phyloP scores from a whole-genome alignment of 352 stramenopile genomes.

The Peronospora belbahrii region DNA sequence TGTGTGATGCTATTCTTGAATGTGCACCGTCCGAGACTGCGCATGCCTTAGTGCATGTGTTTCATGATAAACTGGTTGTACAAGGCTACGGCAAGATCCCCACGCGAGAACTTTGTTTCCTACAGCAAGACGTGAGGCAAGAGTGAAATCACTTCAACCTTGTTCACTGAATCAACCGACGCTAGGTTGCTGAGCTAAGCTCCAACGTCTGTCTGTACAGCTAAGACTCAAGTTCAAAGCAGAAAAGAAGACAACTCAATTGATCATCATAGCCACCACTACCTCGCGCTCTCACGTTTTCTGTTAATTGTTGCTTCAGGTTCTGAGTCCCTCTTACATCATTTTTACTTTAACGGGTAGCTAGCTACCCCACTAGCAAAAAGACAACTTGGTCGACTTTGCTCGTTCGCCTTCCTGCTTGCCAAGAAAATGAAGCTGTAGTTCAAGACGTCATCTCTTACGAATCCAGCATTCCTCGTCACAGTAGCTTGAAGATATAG shows the following conservation, averaged over 20 bases:
- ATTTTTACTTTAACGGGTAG: conserved; percentile 11
- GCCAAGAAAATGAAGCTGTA: conserved; percentile 3
- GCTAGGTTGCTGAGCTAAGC: conserved; percentile 6
- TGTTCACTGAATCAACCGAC: not conserved
- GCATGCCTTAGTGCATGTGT: conserved; percentile 55
- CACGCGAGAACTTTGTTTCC: conserved; percentile 43
- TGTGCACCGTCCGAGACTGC: conserved; percentile 47
- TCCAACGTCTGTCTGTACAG: not conserved
- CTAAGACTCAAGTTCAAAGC: not conserved
- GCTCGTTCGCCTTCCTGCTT: conserved; percentile 5
- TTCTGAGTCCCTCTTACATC: conserved; percentile 14
- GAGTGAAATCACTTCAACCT: not conserved
- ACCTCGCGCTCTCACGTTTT: conserved; percentile 11
- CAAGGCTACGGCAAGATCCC: conserved; percentile 56
- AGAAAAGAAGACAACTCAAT: conserved; percentile 3
- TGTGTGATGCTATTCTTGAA: conserved; percentile 64
- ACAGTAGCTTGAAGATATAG: conserved; percentile 6
- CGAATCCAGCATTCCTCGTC: conserved; percentile 3
- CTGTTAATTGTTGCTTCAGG: conserved; percentile 20
- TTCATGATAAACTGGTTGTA: conserved; percentile 41
- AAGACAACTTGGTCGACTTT: conserved; percentile 2
- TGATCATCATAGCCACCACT: conserved; percentile 7
- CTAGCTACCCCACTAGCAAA: conserved; percentile 9
- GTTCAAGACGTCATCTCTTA: conserved; percentile 1
- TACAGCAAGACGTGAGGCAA: not conserved